Evolutionary conservation across 2,329 filamentous ascomycete genomes (phyloP), one percentile per base, ranked within the genome.

Genomic region (Basipetospora chlamydospora): DNA sequence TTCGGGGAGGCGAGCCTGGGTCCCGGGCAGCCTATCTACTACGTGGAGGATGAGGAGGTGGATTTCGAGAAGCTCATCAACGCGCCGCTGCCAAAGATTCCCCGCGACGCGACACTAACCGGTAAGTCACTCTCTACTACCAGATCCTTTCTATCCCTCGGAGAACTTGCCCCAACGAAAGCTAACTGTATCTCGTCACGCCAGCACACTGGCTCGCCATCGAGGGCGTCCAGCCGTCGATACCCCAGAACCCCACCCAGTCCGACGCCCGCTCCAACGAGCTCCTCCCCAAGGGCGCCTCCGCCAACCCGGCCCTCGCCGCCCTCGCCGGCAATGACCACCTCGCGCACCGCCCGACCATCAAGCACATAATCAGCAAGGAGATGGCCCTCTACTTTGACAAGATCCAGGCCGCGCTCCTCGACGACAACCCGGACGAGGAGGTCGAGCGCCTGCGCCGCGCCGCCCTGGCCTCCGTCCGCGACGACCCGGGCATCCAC

Each of bases 61-160:
- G 90, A 98, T 58, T 96, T 98, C 53, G 90, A 98, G 63, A 96
- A 96, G 65, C 66, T 98, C 46, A 95, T 98, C 55, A 98, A 98
- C 60, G 86, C 86, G 44, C 84, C 90, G 4, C 60, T 98, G 46
- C 90, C 90, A 18, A 95, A 92, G 57, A 87, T 98, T 21, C 90
- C 90, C 23, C 71, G 88, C 34, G 90, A 98, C 56, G 80, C 90
- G 49, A 84, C 77, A 42, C 88, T 95, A 52, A 96, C 88, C 28
- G 81, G 85, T 88, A 62, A 39, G 67, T 41, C 17, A 13, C 28
- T 8, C 25, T 13, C 15, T 6, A 17, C 18, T 16, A n/a, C n/a
- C n/a, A n/a, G n/a, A n/a, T n/a, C n/a, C n/a, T n/a, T n/a, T n/a
- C n/a, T n/a, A n/a, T n/a, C n/a, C n/a, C n/a, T n/a, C n/a, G n/a